Base-by-base conservation (phyloP, 306 rosid genomes). In the Quercus mongolica region DNA sequence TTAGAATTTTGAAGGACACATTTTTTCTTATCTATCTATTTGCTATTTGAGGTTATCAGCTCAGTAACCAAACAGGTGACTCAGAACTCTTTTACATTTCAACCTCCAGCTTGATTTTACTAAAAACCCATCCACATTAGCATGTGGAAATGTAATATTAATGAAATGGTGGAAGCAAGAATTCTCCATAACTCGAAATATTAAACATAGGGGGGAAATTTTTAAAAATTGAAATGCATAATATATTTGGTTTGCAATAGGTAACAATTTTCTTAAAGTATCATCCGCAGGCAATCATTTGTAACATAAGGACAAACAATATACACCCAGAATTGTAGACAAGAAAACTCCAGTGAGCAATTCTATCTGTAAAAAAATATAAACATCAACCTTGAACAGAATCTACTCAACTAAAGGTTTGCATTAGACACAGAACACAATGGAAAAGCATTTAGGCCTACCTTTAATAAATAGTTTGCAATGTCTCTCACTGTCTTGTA, bases 401-500 rank as follows among this genome's bases (percentile, higher is more conserved):
- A 58, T 82, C 58, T 51, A 74, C 58, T 59, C 13, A 79, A 52
- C 20, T 56, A 76, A 23, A 11, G 61, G 61, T 77, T 38, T 71
- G 63, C 26, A 56, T 63, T 44, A 81, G 31, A 81, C 23, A 35
- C 72, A 72, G 76, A 64, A 79, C 33, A 61, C 76, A 75, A 69
- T 57, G 79, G 62, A 23, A 65, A 38, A 59, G 76, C 52, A 56
- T 13, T 79, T 74, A 75, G 6, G n/a, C 77, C 64, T 87, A 86
- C 99, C 94, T 76, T 81, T 69, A 95, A 76, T 52, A 85, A 83
- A 71, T 86, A 88, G 83, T 79, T 72, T 41, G 96, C 78, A 73
- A 88, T 72, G 79, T 95, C 97, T 87, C 89, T 95, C 72, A 92
- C 94, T 71, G 35, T 76, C 83, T 76, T 83, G 87, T 95, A 89